phyloP scores from a whole-genome alignment of 768 basidiomycete species.

The Collybia mongolica region DNA sequence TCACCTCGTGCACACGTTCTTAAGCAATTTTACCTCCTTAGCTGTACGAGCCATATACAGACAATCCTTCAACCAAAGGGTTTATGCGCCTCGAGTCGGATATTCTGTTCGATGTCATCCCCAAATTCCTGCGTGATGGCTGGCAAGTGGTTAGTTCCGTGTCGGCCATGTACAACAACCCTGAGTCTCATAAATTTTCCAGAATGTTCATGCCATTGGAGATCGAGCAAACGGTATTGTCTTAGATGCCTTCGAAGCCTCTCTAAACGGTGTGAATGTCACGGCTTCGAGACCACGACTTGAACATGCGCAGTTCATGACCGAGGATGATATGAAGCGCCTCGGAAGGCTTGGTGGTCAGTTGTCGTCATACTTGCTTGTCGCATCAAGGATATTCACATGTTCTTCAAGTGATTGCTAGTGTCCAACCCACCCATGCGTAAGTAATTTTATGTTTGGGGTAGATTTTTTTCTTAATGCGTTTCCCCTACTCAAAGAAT shows the following conservation, averaged over 20 bases:
- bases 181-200: constrained; percentile 1
- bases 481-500: constrained; percentile 40
- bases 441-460: constrained; percentile 34
- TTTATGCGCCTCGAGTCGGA: constrained; percentile 73
- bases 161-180: neutral
- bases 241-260: constrained; percentile 77
- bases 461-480: neutral
- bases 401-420: constrained; percentile 69
- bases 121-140: constrained; percentile 70
- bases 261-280: constrained; percentile 59
- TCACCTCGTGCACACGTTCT: no score
- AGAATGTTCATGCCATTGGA: constrained; percentile 89
- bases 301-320: constrained; percentile 91
- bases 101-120: constrained; percentile 60
- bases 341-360: constrained; percentile 79
- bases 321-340: constrained; percentile 69
- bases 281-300: constrained; percentile 72
- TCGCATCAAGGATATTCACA: neutral
- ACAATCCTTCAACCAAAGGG: constrained; percentile 73
- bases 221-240: constrained; percentile 87
- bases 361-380: constrained; percentile 13
- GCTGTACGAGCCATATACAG: constrained; percentile 81
- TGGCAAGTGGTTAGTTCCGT: constrained; percentile 82
- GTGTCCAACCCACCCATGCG: constrained; percentile 89
- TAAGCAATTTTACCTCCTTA: no score